Evolutionary conservation across 2,329 filamentous ascomycete species (phyloP).

Genomic region (Myriosclerotinia curreyana): DNA sequence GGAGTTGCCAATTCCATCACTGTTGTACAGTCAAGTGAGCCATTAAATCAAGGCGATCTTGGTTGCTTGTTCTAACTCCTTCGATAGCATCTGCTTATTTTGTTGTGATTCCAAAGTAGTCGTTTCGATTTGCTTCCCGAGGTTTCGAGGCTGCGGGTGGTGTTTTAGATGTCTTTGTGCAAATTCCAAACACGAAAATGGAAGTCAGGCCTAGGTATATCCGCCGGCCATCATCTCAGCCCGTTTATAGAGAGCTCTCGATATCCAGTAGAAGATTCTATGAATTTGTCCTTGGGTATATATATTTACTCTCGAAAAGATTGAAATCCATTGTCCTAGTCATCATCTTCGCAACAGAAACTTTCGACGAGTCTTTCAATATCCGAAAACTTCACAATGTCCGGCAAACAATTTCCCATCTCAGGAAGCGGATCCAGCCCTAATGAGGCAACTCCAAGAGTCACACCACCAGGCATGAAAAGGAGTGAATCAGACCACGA

Average conservation of each 20-base stretch:
- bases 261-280: neutral
- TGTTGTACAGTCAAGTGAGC: neutral
- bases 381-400: neutral
- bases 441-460: neutral
- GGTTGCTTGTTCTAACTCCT: no score
- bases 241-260: neutral
- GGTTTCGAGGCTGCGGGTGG: neutral
- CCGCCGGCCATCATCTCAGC: neutral
- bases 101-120: fast-evolving
- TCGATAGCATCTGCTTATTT: neutral
- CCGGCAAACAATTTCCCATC: neutral
- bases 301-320: no score
- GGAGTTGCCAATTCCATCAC: neutral
- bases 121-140: neutral
- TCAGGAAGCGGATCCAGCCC: neutral
- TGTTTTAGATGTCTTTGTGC: neutral
- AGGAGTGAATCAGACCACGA: neutral
- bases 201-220: neutral
- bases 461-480: neutral
- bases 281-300: neutral
- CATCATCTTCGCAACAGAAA: neutral
- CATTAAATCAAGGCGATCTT: neutral
- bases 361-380: no score
- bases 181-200: neutral
- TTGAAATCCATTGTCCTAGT: neutral